These are phyloP conservation scores for Lavandula angustifolia DNA, from an alignment of 257 asterid genomes.

Conservation along the genomic window DNA sequence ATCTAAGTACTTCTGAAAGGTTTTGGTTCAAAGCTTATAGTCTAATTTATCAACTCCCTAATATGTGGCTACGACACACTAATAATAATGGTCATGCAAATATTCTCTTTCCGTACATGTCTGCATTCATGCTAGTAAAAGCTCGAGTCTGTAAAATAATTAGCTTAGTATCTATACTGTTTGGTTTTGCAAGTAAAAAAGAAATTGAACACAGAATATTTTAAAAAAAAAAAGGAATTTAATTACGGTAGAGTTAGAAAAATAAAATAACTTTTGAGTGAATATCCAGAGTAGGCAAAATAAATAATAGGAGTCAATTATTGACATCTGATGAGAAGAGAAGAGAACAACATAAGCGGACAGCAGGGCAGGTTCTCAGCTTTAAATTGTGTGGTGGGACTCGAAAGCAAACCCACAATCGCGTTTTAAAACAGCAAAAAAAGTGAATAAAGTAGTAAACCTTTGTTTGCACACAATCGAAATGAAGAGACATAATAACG, in stretches of 20 bases:
- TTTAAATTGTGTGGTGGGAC: conserved; percentile 25
- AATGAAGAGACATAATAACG: conserved; percentile 37
- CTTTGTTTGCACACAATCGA: background rate
- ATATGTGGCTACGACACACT: too few relatives aligned
- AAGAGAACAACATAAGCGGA: conserved; percentile 27
- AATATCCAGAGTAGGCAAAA: background rate
- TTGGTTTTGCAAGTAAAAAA: too few relatives aligned
- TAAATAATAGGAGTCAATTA: background rate
- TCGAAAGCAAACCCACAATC: conserved; percentile 8
- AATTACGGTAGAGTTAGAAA: background rate
- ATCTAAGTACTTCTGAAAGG: too few relatives aligned
- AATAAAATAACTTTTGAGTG: background rate
- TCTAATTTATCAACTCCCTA: too few relatives aligned
- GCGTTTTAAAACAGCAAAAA: background rate
- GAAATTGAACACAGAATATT: too few relatives aligned
- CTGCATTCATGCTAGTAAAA: too few relatives aligned
- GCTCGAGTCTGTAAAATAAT: too few relatives aligned
- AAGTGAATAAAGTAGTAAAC: conserved; percentile 5
- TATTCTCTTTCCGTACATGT: too few relatives aligned
- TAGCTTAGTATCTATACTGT: too few relatives aligned
- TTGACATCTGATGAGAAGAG: background rate
- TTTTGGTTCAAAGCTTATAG: too few relatives aligned
- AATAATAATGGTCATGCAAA: too few relatives aligned
- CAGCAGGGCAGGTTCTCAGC: conserved; percentile 28
- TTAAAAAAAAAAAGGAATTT: too few relatives aligned